Conservation (phyloP, 1,139 yeast species). For the Pichia sp. region DNA sequence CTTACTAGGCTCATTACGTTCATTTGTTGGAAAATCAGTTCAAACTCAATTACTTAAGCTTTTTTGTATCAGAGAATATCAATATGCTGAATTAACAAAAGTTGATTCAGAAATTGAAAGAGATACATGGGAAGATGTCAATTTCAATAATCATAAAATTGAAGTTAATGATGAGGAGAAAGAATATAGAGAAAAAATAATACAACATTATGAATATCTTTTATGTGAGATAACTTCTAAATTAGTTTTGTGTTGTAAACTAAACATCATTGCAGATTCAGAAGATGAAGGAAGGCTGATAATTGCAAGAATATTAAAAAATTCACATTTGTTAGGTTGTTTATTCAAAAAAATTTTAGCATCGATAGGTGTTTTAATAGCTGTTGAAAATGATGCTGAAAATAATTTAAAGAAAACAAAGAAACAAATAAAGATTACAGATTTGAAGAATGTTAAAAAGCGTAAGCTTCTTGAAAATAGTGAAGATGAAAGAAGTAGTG, state of each 20-base stretch:
- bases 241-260: slow-evolving; percentile 39
- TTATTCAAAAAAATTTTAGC: slow-evolving; percentile 20
- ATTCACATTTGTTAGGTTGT: slow-evolving; percentile 42
- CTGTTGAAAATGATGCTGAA: not conserved
- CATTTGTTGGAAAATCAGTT: not conserved
- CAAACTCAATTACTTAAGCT: slow-evolving; percentile 19
- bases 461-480: slow-evolving; percentile 3
- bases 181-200: slow-evolving; percentile 16
- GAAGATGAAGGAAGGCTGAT: slow-evolving; percentile 19
- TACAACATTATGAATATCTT: slow-evolving; percentile 32
- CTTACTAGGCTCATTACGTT: not conserved
- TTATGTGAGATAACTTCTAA: slow-evolving; percentile 48
- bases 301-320: slow-evolving; percentile 32
- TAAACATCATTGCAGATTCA: slow-evolving; percentile 33
- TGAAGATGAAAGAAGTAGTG: not conserved
- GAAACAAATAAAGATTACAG: slow-evolving; percentile 4
- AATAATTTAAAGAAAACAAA: not conserved
- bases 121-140: slow-evolving; percentile 52
- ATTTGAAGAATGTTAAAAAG: not conserved
- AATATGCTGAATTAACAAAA: slow-evolving; percentile 28
- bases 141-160: slow-evolving; percentile 32
- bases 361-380: slow-evolving; percentile 6
- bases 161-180: slow-evolving; percentile 1
- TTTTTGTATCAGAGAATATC: slow-evolving; percentile 31
- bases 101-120: slow-evolving; percentile 45